A percentile compares a stretch with the other conserved stretches of the same genome.
Evolutionary conservation across 1,139 yeast species (phyloP).

Genomic region (Candida sojae): DNA sequence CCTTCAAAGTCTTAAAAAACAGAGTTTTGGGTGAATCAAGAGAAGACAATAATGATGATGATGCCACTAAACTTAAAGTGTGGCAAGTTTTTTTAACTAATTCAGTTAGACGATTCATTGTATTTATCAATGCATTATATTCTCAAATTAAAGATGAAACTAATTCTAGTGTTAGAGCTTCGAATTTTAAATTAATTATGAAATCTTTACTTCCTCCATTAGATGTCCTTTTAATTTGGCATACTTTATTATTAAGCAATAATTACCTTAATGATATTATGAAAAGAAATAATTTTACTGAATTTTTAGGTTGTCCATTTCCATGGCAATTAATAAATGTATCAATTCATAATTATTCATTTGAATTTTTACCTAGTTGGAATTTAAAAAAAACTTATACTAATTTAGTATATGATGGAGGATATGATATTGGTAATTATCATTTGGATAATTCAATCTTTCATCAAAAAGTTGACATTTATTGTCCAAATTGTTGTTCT

Average conservation of each 20-base stretch:
- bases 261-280: background rate
- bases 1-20: background rate
- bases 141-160: background rate
- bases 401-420: background rate
- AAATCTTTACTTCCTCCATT: conserved; percentile 3
- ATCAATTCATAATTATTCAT: conserved; percentile 5
- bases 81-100: conserved; percentile 4
- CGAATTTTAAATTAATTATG: background rate
- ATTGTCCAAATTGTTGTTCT: conserved; percentile 3
- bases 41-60: background rate
- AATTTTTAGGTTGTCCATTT: conserved; percentile 3
- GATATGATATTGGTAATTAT: background rate
- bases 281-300: conserved; percentile 1
- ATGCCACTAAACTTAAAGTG: background rate
- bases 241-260: background rate
- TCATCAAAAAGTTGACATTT: background rate
- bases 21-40: conserved; percentile 1
- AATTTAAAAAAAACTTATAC: background rate
- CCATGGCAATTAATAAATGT: conserved; percentile 2
- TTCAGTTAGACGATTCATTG: conserved; percentile 1
- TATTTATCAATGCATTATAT: conserved; percentile 3
- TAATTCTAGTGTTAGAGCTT: background rate
- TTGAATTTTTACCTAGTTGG: conserved; percentile 2
- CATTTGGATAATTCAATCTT: background rate
- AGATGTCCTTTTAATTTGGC: conserved; percentile 4